Base-by-base conservation (phyloP, 179 eudicot genomes). In the Silene coronaria region DNA sequence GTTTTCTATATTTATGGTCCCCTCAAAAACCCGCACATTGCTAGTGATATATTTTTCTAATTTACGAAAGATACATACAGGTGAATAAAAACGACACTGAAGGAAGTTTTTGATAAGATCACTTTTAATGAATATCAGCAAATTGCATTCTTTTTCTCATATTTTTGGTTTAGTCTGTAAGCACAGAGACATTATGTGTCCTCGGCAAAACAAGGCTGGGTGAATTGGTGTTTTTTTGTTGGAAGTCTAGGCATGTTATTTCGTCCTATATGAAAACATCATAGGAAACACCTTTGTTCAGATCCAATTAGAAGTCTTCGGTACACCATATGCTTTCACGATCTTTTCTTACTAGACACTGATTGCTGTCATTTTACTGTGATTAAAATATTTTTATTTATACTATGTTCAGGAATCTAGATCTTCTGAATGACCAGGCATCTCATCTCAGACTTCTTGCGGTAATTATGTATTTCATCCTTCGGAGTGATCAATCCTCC, bases 351-450 rank as follows among this genome's bases (percentile, higher is more conserved):
- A 73, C 17, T 72, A 13, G 4, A 34, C 13, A 17, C 4, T 2
- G 38, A 27, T 32, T 62, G 38, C 53, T 22, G 22, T 13, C 70
- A 45, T 67, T 67, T 16, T 64, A 19, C 66, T 19, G 42, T 66
- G 51, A 64, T 68, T 67, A 60, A 42, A 34, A 9, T 36, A 17
- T 30, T 65, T 69, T 62, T 17, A 45, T 22, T 81, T 22, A 1
- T 51, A 5, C 63, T 0, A 46, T 73, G 46, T 62, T 76, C 91
- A 96, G 99, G 89, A 88, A 88, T 75, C 78, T 96, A 70, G 86
- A 87, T 79, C 81, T 89, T 80, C 81, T 96, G 59, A 87, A 89
- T 84, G 87, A 83, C 77, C 90, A 89, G 81, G 88, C 87, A 68
- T 46, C 81, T 72, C 62, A 58, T 75, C 79, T 85, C 81, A 86